Conservation (phyloP, 2,329 filamentous ascomycete genomes). For the Claviceps sp. region DNA sequence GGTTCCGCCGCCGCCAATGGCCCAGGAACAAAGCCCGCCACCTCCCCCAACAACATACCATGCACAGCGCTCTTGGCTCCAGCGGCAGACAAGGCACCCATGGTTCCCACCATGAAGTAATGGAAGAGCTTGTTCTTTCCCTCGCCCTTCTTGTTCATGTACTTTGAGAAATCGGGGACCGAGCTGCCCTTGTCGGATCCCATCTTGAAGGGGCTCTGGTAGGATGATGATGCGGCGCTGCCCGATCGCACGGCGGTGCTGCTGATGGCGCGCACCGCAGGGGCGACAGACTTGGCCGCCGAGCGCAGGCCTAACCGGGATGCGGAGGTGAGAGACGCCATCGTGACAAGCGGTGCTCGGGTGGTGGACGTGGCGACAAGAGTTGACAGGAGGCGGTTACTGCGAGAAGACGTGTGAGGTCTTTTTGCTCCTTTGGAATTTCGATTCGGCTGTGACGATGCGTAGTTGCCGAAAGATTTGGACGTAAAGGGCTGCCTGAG, state of each 20-base stretch:
- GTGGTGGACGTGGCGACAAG: conserved; percentile 5
- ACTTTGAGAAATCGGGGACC: conserved; percentile 83
- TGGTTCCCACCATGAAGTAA: conserved; percentile 97
- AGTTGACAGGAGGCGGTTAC: conserved; percentile 7
- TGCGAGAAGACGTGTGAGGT: conserved; percentile 27
- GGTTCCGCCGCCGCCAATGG: neutral
- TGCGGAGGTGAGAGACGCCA: conserved; percentile 57
- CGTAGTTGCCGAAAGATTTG: conserved; percentile 28
- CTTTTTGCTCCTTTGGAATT: conserved; percentile 25
- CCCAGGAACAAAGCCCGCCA: neutral
- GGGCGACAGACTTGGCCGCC: conserved; percentile 27
- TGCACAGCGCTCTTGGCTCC: conserved; percentile 97
- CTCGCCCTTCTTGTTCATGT: conserved; percentile 57
- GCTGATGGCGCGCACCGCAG: conserved; percentile 40
- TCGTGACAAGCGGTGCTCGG: conserved; percentile 20
- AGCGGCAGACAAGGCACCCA: conserved; percentile 83
- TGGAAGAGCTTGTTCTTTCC: conserved; percentile 74
- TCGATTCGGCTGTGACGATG: conserved; percentile 22
- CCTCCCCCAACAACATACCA: conserved; percentile 47
- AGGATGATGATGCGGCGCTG: conserved; percentile 34
- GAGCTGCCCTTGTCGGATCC: conserved; percentile 44
- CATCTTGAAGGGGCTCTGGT: conserved; percentile 53
- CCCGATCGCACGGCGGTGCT: conserved; percentile 36
- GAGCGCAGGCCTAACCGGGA: conserved; percentile 57
- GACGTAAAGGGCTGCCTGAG: conserved; percentile 28